Conservation (phyloP, 108 stramenopile species). For the Skeletonema grethae region DNA sequence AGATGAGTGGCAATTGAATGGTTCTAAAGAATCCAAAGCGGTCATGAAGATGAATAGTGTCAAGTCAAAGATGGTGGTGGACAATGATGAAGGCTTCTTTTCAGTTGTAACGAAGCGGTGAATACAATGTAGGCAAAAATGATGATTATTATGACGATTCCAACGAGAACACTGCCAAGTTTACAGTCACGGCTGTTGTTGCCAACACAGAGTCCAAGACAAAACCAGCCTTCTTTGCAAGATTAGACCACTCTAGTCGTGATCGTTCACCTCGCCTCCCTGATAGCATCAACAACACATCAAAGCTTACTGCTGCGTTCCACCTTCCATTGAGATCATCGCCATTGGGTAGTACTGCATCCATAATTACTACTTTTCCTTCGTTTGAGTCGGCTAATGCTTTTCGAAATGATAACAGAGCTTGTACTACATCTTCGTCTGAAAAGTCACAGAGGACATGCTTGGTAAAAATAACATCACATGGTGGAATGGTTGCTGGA, state of each 20-base stretch:
- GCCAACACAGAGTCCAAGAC: conserved; percentile 30
- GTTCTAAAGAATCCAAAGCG: conserved; percentile 35
- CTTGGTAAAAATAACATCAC: conserved; percentile 48
- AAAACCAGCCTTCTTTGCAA: conserved; percentile 35
- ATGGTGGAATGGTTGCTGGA: conserved; percentile 36
- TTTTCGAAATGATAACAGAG: conserved; percentile 32
- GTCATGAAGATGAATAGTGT: conserved; percentile 30
- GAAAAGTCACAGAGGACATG: conserved; percentile 50
- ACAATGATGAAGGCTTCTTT: conserved; percentile 30
- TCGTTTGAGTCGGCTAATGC: conserved; percentile 17
- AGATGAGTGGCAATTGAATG: conserved; percentile 25
- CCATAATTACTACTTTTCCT: conserved; percentile 46
- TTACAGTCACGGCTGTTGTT: conserved; percentile 41
- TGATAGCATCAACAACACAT: conserved; percentile 42
- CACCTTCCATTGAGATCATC: conserved; percentile 41
- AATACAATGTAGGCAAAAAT: background rate
- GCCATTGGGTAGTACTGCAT: conserved; percentile 40
- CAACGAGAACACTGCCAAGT: conserved; percentile 31
- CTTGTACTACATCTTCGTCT: conserved; percentile 39
- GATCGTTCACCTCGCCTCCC: conserved; percentile 43
- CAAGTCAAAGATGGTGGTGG: conserved; percentile 31
- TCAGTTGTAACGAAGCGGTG: conserved; percentile 37
- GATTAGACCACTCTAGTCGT: conserved; percentile 39
- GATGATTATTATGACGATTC: background rate
- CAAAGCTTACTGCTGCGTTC: conserved; percentile 44